Percentiles rank a stretch among this genome's conserved stretches.
Conservation (phyloP, 2,329 filamentous ascomycete genomes). For the Sporothrix brunneoviolacea region DNA sequence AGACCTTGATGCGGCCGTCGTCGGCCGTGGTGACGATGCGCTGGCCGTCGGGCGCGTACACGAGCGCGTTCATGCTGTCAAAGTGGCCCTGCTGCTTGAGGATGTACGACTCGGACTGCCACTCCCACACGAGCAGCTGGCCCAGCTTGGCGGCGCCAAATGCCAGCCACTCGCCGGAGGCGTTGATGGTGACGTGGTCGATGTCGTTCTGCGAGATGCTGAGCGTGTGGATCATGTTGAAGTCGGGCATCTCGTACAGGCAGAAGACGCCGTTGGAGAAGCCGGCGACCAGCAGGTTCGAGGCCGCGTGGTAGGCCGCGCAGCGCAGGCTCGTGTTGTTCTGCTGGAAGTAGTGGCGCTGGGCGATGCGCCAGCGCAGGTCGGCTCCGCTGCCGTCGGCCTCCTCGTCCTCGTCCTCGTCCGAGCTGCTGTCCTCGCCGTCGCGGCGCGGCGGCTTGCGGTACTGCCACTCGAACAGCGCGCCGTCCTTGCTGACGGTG, state of each 20-base stretch:
- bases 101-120: conserved; percentile 98
- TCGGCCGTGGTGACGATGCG: conserved; percentile 90
- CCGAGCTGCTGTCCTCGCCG: conserved; percentile 38
- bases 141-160: conserved; percentile 94
- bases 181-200: conserved; percentile 89
- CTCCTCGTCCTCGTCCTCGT: conserved; percentile 51
- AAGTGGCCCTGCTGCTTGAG: conserved; percentile 97
- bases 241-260: conserved; percentile 91
- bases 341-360: conserved; percentile 91
- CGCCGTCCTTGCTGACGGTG: conserved; percentile 95
- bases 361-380: conserved; percentile 83
- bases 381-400: conserved; percentile 56
- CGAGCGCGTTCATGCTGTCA: conserved; percentile 87
- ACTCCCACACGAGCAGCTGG: conserved; percentile 97
- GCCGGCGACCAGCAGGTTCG: conserved; percentile 89
- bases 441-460: conserved; percentile 41
- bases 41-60: conserved; percentile 90
- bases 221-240: conserved; percentile 85
- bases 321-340: conserved; percentile 80
- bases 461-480: conserved; percentile 90
- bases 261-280: conserved; percentile 94
- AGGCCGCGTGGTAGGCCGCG: conserved; percentile 78
- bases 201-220: conserved; percentile 97
- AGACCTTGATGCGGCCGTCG: conserved; percentile 97
- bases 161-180: conserved; percentile 91